Base-by-base conservation (phyloP, 768 basidiomycete genomes). In the Asterophora parasitica region DNA sequence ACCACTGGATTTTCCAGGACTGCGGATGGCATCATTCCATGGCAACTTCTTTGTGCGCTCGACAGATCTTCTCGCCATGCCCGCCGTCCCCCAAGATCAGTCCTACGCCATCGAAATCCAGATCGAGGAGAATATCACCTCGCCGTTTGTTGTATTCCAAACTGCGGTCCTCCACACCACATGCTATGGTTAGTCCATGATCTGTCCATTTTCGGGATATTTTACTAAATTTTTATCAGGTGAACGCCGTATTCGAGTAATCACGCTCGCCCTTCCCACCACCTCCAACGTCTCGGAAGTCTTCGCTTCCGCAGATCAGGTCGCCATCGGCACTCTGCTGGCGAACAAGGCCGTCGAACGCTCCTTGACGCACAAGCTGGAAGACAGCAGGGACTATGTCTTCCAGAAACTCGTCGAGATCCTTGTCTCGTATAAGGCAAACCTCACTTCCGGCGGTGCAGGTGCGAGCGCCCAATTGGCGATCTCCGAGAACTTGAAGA, bases 11-110 rank as follows among this genome's bases (percentile, higher is more conserved):
- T 46, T 15, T 27, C 2, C 51, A 87, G 88, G 94, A 52, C 71
- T 98, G 37, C 86, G 93, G 42, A 92, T 97, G 92, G 85, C 93
- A 6, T 89, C 91, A 0, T 98, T 95, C 88, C 92, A 97, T 58
- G 95, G 95, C 52, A 98, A 97, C 72, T 96, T 97, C 75, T 98
- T 98, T 62, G 92, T 96, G 48, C 85, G 95, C 44, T 96, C 93
- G 17, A 98, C 95, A 16, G 95, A 98, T 67, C 79, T 97, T 4
- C 78, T 97, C 30, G 92, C 95, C 3, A 88, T 97, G 78, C 93
- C 95, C 2, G 86, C 92, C 7, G 94, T 98, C n/a, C 92, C 95
- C 12, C 83, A 88, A 58, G 93, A 98, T 59, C 90, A 96, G 64
- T 92, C 89, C 13, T 98, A 98, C 64, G 86, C 87, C 9, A 94